Evolutionary conservation across 1,284 basidiomycete genomes (phyloP).

Genomic region (Hymenochaete sp.): DNA sequence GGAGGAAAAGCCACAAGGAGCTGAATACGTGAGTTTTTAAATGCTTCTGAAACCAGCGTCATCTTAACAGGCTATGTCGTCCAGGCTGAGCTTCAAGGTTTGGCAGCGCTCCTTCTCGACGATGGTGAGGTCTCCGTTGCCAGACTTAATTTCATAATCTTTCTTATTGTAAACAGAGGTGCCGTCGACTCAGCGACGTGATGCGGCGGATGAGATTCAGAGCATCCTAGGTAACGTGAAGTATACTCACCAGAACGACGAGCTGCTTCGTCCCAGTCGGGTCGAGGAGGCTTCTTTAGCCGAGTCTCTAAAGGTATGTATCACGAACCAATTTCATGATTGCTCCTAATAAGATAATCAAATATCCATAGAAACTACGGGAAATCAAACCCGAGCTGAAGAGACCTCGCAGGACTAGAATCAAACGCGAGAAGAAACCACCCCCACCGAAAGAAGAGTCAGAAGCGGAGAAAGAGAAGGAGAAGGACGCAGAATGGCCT

Average conservation of each 20-base stretch:
- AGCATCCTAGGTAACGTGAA: constrained; percentile 49
- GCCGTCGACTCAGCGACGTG: constrained; percentile 12
- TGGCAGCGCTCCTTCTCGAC: constrained; percentile 60
- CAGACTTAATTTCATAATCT: neutral
- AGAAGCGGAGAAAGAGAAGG: neutral
- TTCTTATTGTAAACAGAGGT: constrained; percentile 10
- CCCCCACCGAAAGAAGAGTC: neutral
- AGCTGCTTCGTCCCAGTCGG: constrained; percentile 55
- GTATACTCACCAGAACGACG: constrained; percentile 66
- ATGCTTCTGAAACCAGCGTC: neutral
- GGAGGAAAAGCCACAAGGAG: constrained; percentile 33
- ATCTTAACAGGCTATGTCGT: neutral
- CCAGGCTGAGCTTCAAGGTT: constrained; percentile 50
- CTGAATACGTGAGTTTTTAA: constrained; percentile 29
- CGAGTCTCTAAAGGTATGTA: constrained; percentile 41
- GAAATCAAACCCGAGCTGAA: constrained; percentile 19
- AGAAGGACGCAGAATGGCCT: constrained; percentile 48
- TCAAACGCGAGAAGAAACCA: no score
- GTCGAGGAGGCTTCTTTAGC: constrained; percentile 57
- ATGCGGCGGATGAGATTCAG: constrained; percentile 39
- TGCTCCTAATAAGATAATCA: neutral
- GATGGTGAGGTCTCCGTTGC: constrained; percentile 40
- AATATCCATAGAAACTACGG: neutral
- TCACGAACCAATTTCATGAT: constrained; percentile 1
- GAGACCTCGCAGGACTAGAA: constrained; percentile 24